Base-by-base conservation (phyloP, 257 asterid species). In the Fraxinus excelsior region DNA sequence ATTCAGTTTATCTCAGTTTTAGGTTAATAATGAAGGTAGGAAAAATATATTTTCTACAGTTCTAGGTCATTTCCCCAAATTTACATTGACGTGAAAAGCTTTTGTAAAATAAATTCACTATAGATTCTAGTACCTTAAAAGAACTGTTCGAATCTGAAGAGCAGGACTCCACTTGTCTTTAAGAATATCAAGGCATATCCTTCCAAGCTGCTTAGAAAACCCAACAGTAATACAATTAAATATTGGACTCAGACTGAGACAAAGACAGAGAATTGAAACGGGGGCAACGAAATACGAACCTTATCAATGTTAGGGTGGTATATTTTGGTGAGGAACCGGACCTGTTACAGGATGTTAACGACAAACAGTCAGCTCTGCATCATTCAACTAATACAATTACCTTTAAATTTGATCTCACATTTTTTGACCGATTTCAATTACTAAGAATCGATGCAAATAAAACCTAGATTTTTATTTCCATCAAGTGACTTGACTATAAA, bases 101-200 rank as follows among this genome's bases (percentile, higher is more conserved):
- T 40, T 72, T 34, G 64, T 28, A 12, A 34, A 19, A n/a, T 11
- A 71, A n/a, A 23, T 46, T 8, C 7, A 72, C 32, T 16, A 21
- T 5, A n/a, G 8, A 71, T 81, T 81, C 77, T 79, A 76, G 66
- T 87, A 96, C 99, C 99, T 93, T 84, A 96, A 79, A 82, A 96
- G 97, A 40, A 96, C 99, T 35, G 99, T 96, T 85, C 99, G 92
- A 70, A 96, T 96, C 90, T 96, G 99, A 84, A 96, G 99, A 29
- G 99, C 99, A 11, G 99, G 99, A 81, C 99, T 96, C 99, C 99
- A 96, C 73, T 96, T 96, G 91, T 96, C 99, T 86, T 96, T 96
- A 5, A 96, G 98, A 81, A 96, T 96, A 82, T 96, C 99, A 29
- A 96, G 94, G 83, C 99, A 96, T 80, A 96, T 96, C 90, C 99